phyloP scores from a whole-genome alignment of 495 filamentous ascomycete species.

The Penicillium atrosanguineum region DNA sequence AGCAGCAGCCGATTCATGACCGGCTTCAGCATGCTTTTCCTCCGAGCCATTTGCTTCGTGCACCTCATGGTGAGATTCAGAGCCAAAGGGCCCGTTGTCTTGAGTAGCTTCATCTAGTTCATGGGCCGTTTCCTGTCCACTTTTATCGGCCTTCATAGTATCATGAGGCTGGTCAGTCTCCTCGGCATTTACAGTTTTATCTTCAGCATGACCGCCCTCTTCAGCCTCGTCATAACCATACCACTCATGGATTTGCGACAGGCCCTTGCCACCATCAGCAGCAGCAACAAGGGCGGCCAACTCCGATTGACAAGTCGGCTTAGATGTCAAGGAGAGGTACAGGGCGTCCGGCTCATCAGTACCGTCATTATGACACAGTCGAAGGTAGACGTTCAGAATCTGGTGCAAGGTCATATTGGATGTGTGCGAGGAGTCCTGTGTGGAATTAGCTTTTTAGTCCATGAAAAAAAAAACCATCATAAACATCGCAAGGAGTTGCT shows the following conservation, averaged over 20 bases:
- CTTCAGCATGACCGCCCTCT: constrained; percentile 25
- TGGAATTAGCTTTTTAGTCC: constrained; percentile 30
- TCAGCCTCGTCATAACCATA: constrained; percentile 35
- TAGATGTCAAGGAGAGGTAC: constrained; percentile 52
- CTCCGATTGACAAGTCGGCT: constrained; percentile 37
- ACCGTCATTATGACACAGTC: constrained; percentile 60
- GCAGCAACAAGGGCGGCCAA: constrained; percentile 51
- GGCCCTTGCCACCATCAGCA: constrained; percentile 56
- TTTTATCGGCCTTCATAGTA: constrained; percentile 8
- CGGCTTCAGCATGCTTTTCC: constrained; percentile 4
- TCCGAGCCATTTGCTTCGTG: constrained; percentile 7
- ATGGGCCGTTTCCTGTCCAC: neutral
- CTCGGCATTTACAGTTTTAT: constrained; percentile 11
- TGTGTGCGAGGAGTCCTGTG: constrained; percentile 45
- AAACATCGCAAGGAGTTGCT: constrained; percentile 18
- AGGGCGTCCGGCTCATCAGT: constrained; percentile 52
- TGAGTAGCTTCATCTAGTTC: neutral
- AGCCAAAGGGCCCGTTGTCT: constrained; percentile 2
- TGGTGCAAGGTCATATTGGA: constrained; percentile 50
- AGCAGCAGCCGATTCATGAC: neutral
- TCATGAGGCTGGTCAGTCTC: constrained; percentile 11
- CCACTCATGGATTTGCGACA: constrained; percentile 51
- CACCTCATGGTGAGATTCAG: constrained; percentile 1
- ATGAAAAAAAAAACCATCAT: too few relatives aligned
- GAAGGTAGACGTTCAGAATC: constrained; percentile 56